These are phyloP conservation scores for Cicer yamashitae DNA, from an alignment of 306 rosid species.

Conservation along the genomic window DNA sequence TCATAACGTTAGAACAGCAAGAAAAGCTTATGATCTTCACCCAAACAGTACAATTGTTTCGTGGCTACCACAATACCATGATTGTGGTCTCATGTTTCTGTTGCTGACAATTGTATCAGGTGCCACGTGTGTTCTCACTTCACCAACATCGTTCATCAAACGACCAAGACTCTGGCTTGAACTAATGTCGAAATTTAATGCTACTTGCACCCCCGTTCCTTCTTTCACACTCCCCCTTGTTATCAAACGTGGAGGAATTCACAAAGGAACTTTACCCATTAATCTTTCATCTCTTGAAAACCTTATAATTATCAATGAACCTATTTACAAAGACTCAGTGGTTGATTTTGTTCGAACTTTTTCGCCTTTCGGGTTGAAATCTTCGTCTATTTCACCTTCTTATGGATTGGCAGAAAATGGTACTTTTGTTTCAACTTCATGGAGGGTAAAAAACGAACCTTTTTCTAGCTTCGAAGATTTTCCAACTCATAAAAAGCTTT, in stretches of 20 bases:
- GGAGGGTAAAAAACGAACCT: constrained; percentile 45
- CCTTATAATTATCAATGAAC: constrained; percentile 76
- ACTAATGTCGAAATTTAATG: constrained; percentile 62
- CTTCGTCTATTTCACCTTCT: constrained; percentile 67
- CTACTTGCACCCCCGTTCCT: constrained; percentile 84
- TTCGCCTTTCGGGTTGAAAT: constrained; percentile 59
- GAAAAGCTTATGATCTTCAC: constrained; percentile 80
- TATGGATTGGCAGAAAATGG: constrained; percentile 90
- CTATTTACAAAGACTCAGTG: constrained; percentile 58
- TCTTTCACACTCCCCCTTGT: constrained; percentile 75
- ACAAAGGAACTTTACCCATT: constrained; percentile 46
- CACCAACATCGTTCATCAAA: constrained; percentile 62
- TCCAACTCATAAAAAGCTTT: constrained; percentile 63
- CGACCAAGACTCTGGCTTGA: constrained; percentile 80
- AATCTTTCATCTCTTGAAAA: constrained; percentile 58
- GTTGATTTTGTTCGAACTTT: constrained; percentile 63
- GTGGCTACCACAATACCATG: constrained; percentile 91
- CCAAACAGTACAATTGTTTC: constrained; percentile 71
- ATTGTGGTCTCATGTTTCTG: constrained; percentile 86
- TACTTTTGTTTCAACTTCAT: constrained; percentile 83
- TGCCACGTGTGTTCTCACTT: constrained; percentile 67
- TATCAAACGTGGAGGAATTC: constrained; percentile 62
- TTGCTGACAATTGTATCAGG: constrained; percentile 70
- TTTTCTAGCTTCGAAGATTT: constrained; percentile 43
- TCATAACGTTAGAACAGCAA: constrained; percentile 72